Evolutionary conservation across 805 yeast species (phyloP), one percentile per base, ranked within the genome.

Genomic region (Starmerella tilneyi): DNA sequence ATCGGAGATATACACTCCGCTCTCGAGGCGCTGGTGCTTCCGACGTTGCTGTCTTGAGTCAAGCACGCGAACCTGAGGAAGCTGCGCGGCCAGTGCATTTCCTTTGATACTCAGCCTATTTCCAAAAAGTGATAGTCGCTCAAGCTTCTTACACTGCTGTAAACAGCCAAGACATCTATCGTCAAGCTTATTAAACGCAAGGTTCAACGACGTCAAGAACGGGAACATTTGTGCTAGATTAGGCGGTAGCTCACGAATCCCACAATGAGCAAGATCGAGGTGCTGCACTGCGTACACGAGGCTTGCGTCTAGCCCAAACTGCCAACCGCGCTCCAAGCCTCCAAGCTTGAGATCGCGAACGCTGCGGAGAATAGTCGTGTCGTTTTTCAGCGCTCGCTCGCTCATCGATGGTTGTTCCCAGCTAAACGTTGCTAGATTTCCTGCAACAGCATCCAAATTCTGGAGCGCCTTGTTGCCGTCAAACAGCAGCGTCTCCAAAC

Each of bases 121-220:
- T 23, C 56, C 50, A 28, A 43, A 53, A 17, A 56, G 31, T 3
- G 56, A 50, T 12, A 56, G 46, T 17, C 56, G 50, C 21, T 48
- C 51, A 9, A 56, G 49, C 9, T 33, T 34, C n/a, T n/a, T 20
- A 43, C 56, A 51, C 27, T 33, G 22, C 1, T 41, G 9, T 5
- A 56, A 22, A 2, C 44, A 29, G 4, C 35, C 21, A 2, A 52
- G 42, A 15, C 41, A 26, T 2, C 37, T 30, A 19, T 52, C 50
- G 9, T 40, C 44, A 9, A 56, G 51, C 13, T 48, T 41, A 39
- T 56, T 56, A 41, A 52, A 55, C 1, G 57, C 47, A 3, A 56
- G 45, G 28, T 56, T 53, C 28, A 54, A 44, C 16, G 52, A 41
- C 15, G 30, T 32, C 32, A 56, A 28, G 17, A 51, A 46, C 4